phyloP scores from a whole-genome alignment of 352 stramenopile species.

The Globisporangium irregulare region DNA sequence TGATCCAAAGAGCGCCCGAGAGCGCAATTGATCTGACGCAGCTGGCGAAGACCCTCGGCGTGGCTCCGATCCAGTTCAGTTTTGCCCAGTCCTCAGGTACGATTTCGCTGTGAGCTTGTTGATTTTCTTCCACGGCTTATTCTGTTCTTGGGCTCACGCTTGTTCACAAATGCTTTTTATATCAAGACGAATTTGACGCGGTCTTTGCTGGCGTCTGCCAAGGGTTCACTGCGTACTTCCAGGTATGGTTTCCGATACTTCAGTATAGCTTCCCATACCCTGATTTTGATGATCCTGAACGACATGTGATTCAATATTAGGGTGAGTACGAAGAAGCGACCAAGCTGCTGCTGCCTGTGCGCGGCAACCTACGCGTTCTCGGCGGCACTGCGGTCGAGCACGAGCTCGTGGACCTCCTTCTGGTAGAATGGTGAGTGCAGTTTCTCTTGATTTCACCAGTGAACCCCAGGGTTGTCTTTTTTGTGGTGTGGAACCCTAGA shows the following conservation, averaged over 20 bases:
- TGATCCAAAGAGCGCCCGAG: constrained; percentile 18
- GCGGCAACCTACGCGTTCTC: constrained; percentile 64
- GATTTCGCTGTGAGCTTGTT: neutral
- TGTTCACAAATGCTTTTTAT: neutral
- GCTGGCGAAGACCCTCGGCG: constrained; percentile 38
- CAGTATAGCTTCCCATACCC: too few species aligned
- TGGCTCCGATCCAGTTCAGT: constrained; percentile 60
- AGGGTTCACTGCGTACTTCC: constrained; percentile 64
- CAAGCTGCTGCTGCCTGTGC: constrained; percentile 50
- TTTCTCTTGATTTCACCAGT: neutral
- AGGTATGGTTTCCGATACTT: constrained; percentile 11
- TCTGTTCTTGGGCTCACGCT: neutral
- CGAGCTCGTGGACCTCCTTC: constrained; percentile 69
- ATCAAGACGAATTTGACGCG: constrained; percentile 33
- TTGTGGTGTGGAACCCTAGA: too few species aligned
- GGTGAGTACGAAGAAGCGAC: constrained; percentile 56
- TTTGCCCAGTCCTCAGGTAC: constrained; percentile 33
- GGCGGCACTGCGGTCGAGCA: constrained; percentile 69
- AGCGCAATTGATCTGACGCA: constrained; percentile 39
- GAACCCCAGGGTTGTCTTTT: neutral
- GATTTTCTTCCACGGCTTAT: neutral
- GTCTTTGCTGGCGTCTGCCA: constrained; percentile 58
- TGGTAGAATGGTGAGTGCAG: constrained; percentile 67
- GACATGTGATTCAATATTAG: constrained; percentile 15
- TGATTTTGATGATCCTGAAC: too few species aligned